These are phyloP conservation scores for Penicillium taxi DNA, from an alignment of 495 filamentous ascomycete species.

Conservation along the genomic window DNA sequence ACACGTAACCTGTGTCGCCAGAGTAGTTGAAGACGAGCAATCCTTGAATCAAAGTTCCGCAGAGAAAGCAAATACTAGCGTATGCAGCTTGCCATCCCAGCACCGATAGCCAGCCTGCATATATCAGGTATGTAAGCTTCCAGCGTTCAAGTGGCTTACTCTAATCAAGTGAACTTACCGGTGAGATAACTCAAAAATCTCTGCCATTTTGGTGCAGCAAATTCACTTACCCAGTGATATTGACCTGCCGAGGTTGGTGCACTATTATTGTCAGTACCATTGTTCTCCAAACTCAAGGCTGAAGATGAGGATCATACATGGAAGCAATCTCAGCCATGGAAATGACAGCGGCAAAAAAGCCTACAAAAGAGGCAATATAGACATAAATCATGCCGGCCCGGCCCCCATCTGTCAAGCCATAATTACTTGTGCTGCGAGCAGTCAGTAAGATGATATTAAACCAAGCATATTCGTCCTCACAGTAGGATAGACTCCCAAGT, in stretches of 20 bases:
- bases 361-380: conserved; percentile 34
- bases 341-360: conserved; percentile 34
- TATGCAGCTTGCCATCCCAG: conserved; percentile 40
- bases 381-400: conserved; percentile 42
- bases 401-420: conserved; percentile 39
- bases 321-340: conserved; percentile 42
- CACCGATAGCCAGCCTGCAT: conserved; percentile 38
- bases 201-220: conserved; percentile 35
- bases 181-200: conserved; percentile 39
- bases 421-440: conserved; percentile 23
- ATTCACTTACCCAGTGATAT: conserved; percentile 43
- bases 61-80: conserved; percentile 30
- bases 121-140: not conserved
- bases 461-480: conserved; percentile 9
- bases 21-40: conserved; percentile 41
- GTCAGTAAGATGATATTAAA: not conserved
- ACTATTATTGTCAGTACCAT: conserved; percentile 10
- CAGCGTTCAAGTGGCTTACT: not conserved
- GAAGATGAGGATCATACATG: too few species aligned
- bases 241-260: conserved; percentile 40
- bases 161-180: conserved; percentile 15
- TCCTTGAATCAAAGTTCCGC: conserved; percentile 40
- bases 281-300: too few species aligned
- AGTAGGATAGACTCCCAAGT: conserved; percentile 42
- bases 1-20: conserved; percentile 20